Evolutionary conservation across 371 early-diverging fungal genomes (phyloP), one percentile per base, ranked within the genome.

Genomic region (Entomophthora muscae): DNA sequence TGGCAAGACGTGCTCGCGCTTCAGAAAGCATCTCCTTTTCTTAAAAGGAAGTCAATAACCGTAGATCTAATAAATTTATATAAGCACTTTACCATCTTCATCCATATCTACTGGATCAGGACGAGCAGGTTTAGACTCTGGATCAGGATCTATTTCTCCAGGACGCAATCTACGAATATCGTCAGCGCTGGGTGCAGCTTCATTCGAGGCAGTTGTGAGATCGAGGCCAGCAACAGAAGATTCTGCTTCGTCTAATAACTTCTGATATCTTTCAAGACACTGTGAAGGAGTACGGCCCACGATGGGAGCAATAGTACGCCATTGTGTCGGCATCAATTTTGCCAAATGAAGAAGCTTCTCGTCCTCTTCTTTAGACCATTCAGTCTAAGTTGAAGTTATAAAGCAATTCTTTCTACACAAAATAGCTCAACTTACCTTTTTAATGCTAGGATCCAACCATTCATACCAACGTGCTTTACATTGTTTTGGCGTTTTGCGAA

Each of bases 31-130:
- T 96, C 71, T 96, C 97, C 78, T 95, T 96, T 74, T 96, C 98
- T 73, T 63, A 0, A 63, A 2, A 29, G n/a, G n/a, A n/a, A n/a
- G n/a, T n/a, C n/a, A 27, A 24, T 33, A n/a, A 28, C 32, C 2
- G 56, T 52, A 52, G 59, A 63, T 54, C 7, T 55, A 33, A 3
- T 17, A 32, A 55, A 30, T 52, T 42, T 30, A 17, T 53, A 24
- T 10, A 55, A 22, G 1, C 57, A 58, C 42, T n/a, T n/a, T 68
- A 70, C 80, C 75, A 72, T 95, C 98, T 71, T 96, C 96, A 66
- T 98, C 96, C 98, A 96, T 95, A 71, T 98, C 98, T 0, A 98
- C 90, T 5, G 98, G 95, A 75, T 98, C 98, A 1, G 98, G 98
- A 21, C 95, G 79, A 0, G 98, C 98, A 13, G 98, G 92, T 66